These are phyloP conservation scores for Phytophthora pseudosyringae DNA, from an alignment of 352 stramenopile species.

Conservation along the genomic window DNA sequence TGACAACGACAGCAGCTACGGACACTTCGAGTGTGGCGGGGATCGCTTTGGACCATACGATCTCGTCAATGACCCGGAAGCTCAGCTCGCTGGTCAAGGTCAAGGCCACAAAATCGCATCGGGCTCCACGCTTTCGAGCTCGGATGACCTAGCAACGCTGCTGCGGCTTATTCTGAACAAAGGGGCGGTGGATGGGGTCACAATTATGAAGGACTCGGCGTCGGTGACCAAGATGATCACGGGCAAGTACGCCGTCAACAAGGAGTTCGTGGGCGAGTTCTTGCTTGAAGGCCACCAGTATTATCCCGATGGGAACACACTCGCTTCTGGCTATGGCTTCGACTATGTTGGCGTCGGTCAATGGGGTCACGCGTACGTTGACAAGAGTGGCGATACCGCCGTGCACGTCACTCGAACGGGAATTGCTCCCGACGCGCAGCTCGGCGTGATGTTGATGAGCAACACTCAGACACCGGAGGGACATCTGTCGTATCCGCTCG, in stretches of 20 bases:
- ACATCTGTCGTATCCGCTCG: constrained; percentile 50
- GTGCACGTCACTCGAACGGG: constrained; percentile 66
- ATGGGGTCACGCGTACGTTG: constrained; percentile 70
- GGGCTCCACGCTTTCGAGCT: constrained; percentile 55
- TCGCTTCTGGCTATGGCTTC: constrained; percentile 70
- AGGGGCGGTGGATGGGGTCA: constrained; percentile 54
- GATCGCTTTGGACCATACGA: constrained; percentile 55
- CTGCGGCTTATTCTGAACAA: constrained; percentile 72
- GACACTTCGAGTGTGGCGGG: constrained; percentile 59
- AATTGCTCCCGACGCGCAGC: constrained; percentile 47
- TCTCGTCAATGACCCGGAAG: constrained; percentile 38
- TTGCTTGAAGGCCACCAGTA: constrained; percentile 54
- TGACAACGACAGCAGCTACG: constrained; percentile 42
- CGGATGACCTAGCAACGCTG: constrained; percentile 62
- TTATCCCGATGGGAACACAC: constrained; percentile 50
- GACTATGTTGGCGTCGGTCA: constrained; percentile 60
- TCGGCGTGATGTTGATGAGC: constrained; percentile 65
- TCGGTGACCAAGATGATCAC: constrained; percentile 66
- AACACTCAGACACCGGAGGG: constrained; percentile 55
- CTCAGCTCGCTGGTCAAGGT: constrained; percentile 35
- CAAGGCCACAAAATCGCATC: constrained; percentile 45
- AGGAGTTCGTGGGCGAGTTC: constrained; percentile 46
- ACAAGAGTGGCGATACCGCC: constrained; percentile 70
- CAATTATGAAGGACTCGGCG: constrained; percentile 48
- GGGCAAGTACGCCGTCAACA: constrained; percentile 50